These are phyloP conservation scores for Phytophthora meadii DNA, from an alignment of 352 stramenopile genomes.

Conservation along the genomic window DNA sequence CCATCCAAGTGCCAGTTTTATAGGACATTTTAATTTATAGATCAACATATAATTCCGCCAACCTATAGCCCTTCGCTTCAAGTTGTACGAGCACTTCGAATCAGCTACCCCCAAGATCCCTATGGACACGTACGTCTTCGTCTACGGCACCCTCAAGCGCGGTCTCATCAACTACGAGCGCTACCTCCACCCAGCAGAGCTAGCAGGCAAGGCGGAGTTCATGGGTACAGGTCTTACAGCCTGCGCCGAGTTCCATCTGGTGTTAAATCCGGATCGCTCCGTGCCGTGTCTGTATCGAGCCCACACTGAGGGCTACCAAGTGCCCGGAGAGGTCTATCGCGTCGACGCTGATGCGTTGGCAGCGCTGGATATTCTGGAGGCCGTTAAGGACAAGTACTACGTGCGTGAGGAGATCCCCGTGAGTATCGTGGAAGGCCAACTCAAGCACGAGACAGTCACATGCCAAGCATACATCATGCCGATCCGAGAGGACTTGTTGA, in stretches of 20 bases:
- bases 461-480: constrained; percentile 72
- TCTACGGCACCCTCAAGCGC: constrained; percentile 83
- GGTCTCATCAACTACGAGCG: constrained; percentile 76
- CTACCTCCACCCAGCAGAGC: constrained; percentile 60
- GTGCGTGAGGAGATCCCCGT: constrained; percentile 68
- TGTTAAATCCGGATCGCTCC: constrained; percentile 63
- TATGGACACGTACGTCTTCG: constrained; percentile 69
- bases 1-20: constrained; percentile 6
- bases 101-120: constrained; percentile 14
- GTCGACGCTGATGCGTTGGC: constrained; percentile 61
- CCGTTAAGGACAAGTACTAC: constrained; percentile 74
- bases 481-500: constrained; percentile 53
- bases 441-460: constrained; percentile 45
- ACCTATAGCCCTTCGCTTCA: constrained; percentile 9
- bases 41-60: not conserved
- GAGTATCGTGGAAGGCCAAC: constrained; percentile 50
- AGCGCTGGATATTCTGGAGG: constrained; percentile 79
- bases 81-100: constrained; percentile 5
- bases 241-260: constrained; percentile 54
- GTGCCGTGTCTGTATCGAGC: constrained; percentile 67
- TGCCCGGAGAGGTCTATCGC: constrained; percentile 69
- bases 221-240: constrained; percentile 52
- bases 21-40: too few relatives aligned
- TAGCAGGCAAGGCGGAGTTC: constrained; percentile 59
- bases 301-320: constrained; percentile 45